Base-by-base conservation (phyloP, 768 basidiomycete genomes). In the Boletus sp. region DNA sequence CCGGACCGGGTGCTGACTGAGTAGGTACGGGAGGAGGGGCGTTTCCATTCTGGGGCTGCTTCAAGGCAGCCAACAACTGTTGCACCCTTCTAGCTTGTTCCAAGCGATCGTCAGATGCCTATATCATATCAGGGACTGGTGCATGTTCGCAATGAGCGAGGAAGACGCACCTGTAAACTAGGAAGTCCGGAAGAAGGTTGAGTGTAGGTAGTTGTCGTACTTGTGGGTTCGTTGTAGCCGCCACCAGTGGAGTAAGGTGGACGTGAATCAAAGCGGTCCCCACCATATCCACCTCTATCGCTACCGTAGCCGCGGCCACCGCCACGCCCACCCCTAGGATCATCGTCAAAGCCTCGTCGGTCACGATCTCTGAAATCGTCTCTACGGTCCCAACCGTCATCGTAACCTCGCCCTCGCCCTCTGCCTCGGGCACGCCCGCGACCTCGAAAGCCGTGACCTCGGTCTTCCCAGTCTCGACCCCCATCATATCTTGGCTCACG, bases 71-170 rank as follows among this genome's bases (percentile, higher is more conserved):
- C 28, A 93, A 75, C 17, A 92, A 75, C 64, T 92, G 89, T 67
- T 94, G 92, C 9, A 94, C 91, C 71, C 83, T 89, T 54, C 86
- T 83, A 8, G 92, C 92, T 77, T 94, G 90, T 65, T 95, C 93
- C 18, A 95, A 76, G 12, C 92, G 87, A 49, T 94, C 91, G 56
- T 94, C 90, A 11, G 76, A 39, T 20, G 42, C 45, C 57, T 62
- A 50, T 28, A 10, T 18, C 32, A 33, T 20, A 41, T 61, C 55
- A 66, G 12, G 8, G 10, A 20, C n/a, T 24, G 46, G 11, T 32
- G 24, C 24, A n/a, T 44, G 18, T 29, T 14, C 24, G 29, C 29
- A 40, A 39, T 5, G 36, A 40, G 45, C 7, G 45, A 36, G 18
- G n/a, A 15, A 37, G 44, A 67, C 75, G 59, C 52, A 78, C 78